Evolutionary conservation across 345 rosid genomes (phyloP), one percentile per base, ranked within the genome.

Genomic region (Eucalyptus curtisii): DNA sequence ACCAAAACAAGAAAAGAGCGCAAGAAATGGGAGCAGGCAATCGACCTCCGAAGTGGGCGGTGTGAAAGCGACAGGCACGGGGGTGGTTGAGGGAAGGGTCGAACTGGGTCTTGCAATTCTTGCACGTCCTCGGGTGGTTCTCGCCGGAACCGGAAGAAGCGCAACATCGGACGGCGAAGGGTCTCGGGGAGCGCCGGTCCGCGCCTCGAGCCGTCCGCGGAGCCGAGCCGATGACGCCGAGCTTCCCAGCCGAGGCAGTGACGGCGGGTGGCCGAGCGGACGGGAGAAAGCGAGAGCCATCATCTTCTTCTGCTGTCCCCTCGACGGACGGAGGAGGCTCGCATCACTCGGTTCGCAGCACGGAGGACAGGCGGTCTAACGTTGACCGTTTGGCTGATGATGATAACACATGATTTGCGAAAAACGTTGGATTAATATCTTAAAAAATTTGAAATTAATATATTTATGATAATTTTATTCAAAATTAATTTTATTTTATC

Each of bases 21-120:
- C 37, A 52, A 85, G 30, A 37, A 57, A 66, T 48, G 50, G 50
- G 79, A 22, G 10, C 33, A 4, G 3, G 31, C 55, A 61, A 47
- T 50, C 89, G 91, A 96, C 99, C 99, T 92, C 98, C 99, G 87
- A 92, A 97, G 95, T 96, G 99, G 86, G 98, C 96, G 50, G 98
- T 93, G 95, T 97, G 99, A 91, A 95, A 96, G 89, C 89, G 93
- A 89, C 99, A 97, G 87, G 98, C 96, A 6, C 90, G 93, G 85
- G 97, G 96, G 91, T 95, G 91, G 88, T 97, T 97, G 88, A 92
- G 93, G 85, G 92, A 91, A 91, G 96, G 97, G 90, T 97, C 96
- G 93, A 96, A 97, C 68, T 95, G 99, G 94, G 95, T 91, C 93
- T 97, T 97, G 96, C 99, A 97, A 64, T 93, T 95, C 95, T 93